A percentile compares a stretch with the other conserved stretches of the same genome.
phyloP scores from a whole-genome alignment of 1,284 basidiomycete species.

The Malassezia slooffiae region DNA sequence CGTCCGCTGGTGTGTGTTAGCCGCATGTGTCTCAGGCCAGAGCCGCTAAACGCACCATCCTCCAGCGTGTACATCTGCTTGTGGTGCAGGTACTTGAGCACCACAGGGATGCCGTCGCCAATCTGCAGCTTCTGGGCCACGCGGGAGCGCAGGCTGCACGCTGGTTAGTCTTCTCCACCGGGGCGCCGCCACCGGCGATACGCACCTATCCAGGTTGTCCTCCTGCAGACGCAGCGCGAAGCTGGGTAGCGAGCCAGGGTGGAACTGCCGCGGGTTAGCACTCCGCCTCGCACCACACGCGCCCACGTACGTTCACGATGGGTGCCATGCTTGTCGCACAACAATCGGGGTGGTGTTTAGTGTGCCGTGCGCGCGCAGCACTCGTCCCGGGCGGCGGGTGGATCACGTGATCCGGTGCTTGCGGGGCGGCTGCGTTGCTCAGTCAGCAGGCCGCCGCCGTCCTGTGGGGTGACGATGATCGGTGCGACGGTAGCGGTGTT shows the following conservation, averaged over 20 bases:
- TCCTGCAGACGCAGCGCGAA: conserved; percentile 40
- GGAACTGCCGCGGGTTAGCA: conserved; percentile 24
- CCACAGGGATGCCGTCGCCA: conserved; percentile 30
- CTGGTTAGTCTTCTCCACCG: background rate
- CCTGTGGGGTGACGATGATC: too few species aligned
- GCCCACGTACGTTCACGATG: conserved; percentile 35
- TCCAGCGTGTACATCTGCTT: conserved; percentile 37
- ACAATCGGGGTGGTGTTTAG: background rate
- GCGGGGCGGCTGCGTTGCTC: too few species aligned
- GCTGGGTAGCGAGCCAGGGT: conserved; percentile 38
- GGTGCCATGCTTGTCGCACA: conserved; percentile 25
- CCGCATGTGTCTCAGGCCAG: background rate
- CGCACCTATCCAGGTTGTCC: conserved; percentile 27
- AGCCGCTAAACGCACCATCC: conserved; percentile 24
- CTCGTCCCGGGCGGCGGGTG: background rate
- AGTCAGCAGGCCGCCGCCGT: too few species aligned
- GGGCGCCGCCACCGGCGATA: too few species aligned
- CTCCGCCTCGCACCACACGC: background rate
- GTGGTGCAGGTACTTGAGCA: conserved; percentile 38
- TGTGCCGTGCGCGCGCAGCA: background rate
- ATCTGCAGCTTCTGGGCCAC: conserved; percentile 38
- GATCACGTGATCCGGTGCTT: too few species aligned
- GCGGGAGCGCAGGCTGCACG: conserved; percentile 24
- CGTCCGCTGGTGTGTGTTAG: conserved; percentile 35
- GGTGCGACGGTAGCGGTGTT: conserved; percentile 22